Conservation (phyloP, 768 basidiomycete species). For the Kondoa subrosea region DNA sequence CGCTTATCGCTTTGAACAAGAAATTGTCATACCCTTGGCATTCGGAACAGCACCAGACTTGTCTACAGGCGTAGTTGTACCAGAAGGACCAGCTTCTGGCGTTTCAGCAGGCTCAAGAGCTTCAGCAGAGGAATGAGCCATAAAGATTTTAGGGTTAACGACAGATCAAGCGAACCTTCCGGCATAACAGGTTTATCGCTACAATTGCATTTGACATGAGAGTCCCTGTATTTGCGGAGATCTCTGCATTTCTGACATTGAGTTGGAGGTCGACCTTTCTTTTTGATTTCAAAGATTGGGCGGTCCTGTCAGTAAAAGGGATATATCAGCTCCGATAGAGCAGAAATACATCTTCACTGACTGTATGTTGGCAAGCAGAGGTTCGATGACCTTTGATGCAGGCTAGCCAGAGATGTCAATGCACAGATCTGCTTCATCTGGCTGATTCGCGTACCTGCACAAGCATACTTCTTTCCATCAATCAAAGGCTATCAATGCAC, state of each 20-base stretch:
- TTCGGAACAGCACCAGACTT: background rate
- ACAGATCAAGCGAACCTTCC: background rate
- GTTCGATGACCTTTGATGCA: background rate
- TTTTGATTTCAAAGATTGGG: slow-evolving; percentile 7
- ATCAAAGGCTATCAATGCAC: slow-evolving; percentile 1
- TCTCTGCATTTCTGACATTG: slow-evolving; percentile 1
- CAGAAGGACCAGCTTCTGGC: background rate
- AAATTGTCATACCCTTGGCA: background rate
- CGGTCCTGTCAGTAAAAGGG: slow-evolving; percentile 5
- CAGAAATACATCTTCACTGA: background rate
- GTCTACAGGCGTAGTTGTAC: background rate
- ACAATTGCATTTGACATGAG: slow-evolving; percentile 1
- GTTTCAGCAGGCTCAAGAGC: background rate
- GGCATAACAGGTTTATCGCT: background rate
- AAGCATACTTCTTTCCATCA: slow-evolving; percentile 3
- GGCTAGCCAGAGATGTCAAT: background rate
- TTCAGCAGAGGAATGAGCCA: background rate
- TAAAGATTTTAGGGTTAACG: no score
- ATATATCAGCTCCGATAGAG: background rate
- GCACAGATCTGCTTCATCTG: background rate
- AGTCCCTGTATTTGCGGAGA: background rate
- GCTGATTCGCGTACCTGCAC: background rate
- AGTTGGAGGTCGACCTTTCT: slow-evolving; percentile 6
- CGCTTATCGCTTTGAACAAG: background rate
- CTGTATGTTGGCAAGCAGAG: slow-evolving; percentile 4